Base-by-base conservation (phyloP, 2,329 filamentous ascomycete species). In the Botryotinia globosa region DNA sequence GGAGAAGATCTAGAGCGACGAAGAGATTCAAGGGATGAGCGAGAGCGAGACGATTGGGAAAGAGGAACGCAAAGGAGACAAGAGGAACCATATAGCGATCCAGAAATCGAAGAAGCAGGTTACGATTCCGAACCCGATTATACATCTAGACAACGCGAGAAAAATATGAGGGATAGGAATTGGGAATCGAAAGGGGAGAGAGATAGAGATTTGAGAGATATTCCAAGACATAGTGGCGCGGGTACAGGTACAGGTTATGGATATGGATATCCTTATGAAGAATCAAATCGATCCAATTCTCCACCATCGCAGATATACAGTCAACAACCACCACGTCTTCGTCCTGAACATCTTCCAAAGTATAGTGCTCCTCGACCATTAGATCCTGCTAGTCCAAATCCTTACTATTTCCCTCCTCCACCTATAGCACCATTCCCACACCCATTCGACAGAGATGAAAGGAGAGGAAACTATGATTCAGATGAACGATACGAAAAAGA, bases 51-150 rank as follows among this genome's bases (percentile, higher is more conserved):
- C 20, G 22, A 69, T 22, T 62, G 54, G 54, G 39, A 68, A 10
- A 18, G 12, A 22, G 67, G 18, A 63, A 29, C 18, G 6, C 54
- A 37, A 14, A 42, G 37, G 37, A 48, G 58, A 61, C 29, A 72
- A 56, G 71, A 72, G 9, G 39, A 72, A n/a, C 51, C 64, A n/a
- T 72, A 72, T 12, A 25, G 51, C 20, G 44, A 72, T 44, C 64
- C 64, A 7, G 71, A 72, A 39, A 44, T 69, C n/a, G 71, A 62
- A 51, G 71, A 72, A 42, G 59, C 54, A 20, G 45, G 37, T 7
- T 67, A 72, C n/a, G 71, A 63, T 45, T 59, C 65, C n/a, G 71
- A 72, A 62, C 69, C 69, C 18, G 69, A 72, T 37, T 48, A 51
- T 34, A 29, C 48, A 8, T 67, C 48, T 56, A 51, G 34, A 32